Base-by-base conservation (phyloP, 2,329 filamentous ascomycete species). In the Elsinoe arachidis region DNA sequence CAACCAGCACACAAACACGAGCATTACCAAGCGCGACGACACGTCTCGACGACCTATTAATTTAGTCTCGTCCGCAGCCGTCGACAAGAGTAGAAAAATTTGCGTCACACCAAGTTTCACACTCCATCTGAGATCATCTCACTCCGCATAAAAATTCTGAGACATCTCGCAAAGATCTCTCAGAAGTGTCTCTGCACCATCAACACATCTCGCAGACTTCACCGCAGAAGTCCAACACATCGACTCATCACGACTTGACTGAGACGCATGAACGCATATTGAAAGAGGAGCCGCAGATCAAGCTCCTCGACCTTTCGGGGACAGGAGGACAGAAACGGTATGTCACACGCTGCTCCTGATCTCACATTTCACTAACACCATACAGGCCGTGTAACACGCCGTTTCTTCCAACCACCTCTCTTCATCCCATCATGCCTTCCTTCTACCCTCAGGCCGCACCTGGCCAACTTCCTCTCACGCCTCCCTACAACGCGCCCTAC, bases 361-460 rank as follows among this genome's bases (percentile, higher is more conserved):
- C 9, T 23, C 12, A 19, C 23, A 35, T 41, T 35, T 33, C 6
- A 33, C 47, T 33, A 15, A 17, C 34, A 44, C 17, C 9, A 6
- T 33, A 43, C 57, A 61, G 65, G 74, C 71, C 68, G 69, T 69
- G 61, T 58, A 30, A 58, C 65, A 62, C 64, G 64, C 69, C 72
- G 71, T 75, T 75, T 74, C 71, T 67, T 65, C 67, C 70, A 7
- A 69, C 63, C 58, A 63, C 63, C 64, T 64, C 68, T 62, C 62
- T 62, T 61, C 62, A 62, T 63, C 64, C 67, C 67, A 73, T 64
- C 68, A 79, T 79, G 77, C 76, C 76, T 63, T 74, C 75, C 65
- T 78, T 78, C 67, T 78, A 78, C 64, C 72, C 73, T 54, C 71
- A 74, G 59, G 67, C 71, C 60, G 67, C 73, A 69, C 70, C 71